These are phyloP conservation scores for Nasturtium officinale DNA, from an alignment of 345 rosid genomes.

Conservation along the genomic window DNA sequence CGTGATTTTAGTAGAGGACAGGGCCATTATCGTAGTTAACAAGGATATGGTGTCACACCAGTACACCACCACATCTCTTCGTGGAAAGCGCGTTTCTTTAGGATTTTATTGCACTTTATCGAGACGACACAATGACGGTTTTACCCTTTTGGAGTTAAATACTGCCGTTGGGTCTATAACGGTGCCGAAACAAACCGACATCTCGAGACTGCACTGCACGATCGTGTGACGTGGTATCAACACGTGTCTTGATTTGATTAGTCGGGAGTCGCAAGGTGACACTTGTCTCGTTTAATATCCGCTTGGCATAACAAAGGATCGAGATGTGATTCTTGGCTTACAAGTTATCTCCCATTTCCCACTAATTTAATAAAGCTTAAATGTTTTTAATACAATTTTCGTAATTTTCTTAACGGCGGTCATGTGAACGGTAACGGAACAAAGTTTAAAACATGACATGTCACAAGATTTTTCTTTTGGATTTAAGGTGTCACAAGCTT, in stretches of 20 bases:
- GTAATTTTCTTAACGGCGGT: background rate
- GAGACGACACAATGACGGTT: background rate
- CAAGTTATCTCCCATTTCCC: constrained; percentile 32
- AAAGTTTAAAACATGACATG: constrained; percentile 4
- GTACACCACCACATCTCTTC: constrained; percentile 15
- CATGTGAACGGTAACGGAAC: background rate
- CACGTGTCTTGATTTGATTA: background rate
- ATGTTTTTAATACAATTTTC: background rate
- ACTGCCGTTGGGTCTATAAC: constrained; percentile 22
- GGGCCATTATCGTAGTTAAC: background rate
- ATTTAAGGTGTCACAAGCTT: constrained; percentile 4
- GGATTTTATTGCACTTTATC: constrained; percentile 9
- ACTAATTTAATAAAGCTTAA: constrained; percentile 25
- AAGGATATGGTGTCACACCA: constrained; percentile 16
- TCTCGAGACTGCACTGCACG: constrained; percentile 28
- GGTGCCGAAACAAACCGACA: constrained; percentile 32
- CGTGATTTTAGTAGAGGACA: background rate
- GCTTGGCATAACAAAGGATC: constrained; percentile 32
- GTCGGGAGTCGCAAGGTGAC: constrained; percentile 8
- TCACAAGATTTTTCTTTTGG: background rate
- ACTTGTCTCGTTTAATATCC: constrained; percentile 28
- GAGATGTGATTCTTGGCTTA: constrained; percentile 33
- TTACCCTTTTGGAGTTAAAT: background rate
- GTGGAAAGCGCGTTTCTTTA: constrained; percentile 32
- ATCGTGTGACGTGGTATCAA: background rate